These are phyloP conservation scores for Carex sylvatica DNA, from an alignment of 202 grass and related monocot species.

Conservation along the genomic window DNA sequence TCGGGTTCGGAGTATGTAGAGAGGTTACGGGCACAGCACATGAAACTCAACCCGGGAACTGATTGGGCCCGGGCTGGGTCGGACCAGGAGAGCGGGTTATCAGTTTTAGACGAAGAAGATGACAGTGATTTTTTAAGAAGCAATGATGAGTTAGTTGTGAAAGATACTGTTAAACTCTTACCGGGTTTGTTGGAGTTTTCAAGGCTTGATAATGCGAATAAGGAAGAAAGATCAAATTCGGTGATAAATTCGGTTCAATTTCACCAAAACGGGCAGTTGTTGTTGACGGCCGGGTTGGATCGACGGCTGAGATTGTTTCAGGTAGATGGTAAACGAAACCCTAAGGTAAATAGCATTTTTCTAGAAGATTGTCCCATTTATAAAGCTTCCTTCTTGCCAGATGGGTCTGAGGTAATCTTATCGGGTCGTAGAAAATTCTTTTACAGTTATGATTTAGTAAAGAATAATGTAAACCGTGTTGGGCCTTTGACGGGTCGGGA, in stretches of 20 bases:
- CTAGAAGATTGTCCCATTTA: conserved; percentile 53
- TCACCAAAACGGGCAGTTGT: conserved; percentile 70
- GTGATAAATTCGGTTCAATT: conserved; percentile 84
- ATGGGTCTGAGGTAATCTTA: conserved; percentile 82
- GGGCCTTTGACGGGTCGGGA: conserved; percentile 69
- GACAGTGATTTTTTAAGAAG: conserved; percentile 34
- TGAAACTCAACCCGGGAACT: conserved; percentile 62
- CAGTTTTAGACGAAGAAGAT: conserved; percentile 30
- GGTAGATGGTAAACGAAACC: conserved; percentile 72
- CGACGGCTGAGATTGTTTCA: conserved; percentile 72
- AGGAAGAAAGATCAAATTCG: conserved; percentile 51
- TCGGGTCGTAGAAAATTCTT: conserved; percentile 80
- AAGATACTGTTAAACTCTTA: conserved; percentile 48
- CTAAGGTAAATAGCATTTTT: conserved; percentile 73
- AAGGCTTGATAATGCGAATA: conserved; percentile 69
- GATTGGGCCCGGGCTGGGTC: conserved; percentile 39
- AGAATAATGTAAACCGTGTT: conserved; percentile 55
- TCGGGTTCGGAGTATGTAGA: conserved; percentile 65
- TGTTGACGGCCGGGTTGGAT: conserved; percentile 68
- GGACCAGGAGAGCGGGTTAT: conserved; percentile 32
- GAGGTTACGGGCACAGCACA: conserved; percentile 50
- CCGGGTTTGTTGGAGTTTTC: conserved; percentile 68
- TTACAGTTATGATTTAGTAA: conserved; percentile 79
- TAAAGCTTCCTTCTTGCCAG: conserved; percentile 68
- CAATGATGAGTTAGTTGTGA: conserved; percentile 45